These are phyloP conservation scores for Saprolegnia diclina DNA, from an alignment of 352 stramenopile species.

Conservation along the genomic window DNA sequence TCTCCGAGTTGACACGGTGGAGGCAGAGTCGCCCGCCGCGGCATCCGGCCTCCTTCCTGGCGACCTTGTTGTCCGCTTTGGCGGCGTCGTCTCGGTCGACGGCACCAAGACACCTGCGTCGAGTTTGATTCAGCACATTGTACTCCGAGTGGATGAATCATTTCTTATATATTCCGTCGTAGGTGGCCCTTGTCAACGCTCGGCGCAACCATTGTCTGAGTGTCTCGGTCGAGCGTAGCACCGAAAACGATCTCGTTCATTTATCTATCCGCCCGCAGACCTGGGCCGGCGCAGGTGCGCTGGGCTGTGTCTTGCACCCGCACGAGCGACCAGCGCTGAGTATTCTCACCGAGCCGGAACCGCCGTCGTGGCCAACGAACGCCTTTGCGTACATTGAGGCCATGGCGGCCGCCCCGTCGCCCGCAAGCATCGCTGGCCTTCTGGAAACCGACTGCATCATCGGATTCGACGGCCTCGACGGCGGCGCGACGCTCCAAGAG, in stretches of 20 bases:
- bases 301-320: constrained; percentile 25
- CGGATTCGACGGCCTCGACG: not conserved
- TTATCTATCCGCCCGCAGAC: constrained; percentile 11
- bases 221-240: not conserved
- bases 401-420: not conserved
- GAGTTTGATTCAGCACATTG: constrained; percentile 18
- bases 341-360: not conserved
- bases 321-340: not conserved
- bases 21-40: constrained; percentile 12
- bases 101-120: not conserved
- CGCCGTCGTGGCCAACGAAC: not conserved
- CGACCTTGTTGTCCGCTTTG: constrained; percentile 19
- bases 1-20: constrained; percentile 13
- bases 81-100: not conserved
- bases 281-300: constrained; percentile 12
- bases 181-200: constrained; percentile 6
- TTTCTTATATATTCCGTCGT: too few relatives aligned
- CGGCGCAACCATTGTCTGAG: not conserved
- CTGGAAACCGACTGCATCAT: constrained; percentile 19
- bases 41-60: not conserved
- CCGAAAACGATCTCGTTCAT: not conserved
- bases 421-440: not conserved
- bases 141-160: not conserved
- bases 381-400: constrained; percentile 7
- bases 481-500: not conserved